Evolutionary conservation across 192 early-diverging fungal species (phyloP).

Genomic region (Backusella tuberculispora): DNA sequence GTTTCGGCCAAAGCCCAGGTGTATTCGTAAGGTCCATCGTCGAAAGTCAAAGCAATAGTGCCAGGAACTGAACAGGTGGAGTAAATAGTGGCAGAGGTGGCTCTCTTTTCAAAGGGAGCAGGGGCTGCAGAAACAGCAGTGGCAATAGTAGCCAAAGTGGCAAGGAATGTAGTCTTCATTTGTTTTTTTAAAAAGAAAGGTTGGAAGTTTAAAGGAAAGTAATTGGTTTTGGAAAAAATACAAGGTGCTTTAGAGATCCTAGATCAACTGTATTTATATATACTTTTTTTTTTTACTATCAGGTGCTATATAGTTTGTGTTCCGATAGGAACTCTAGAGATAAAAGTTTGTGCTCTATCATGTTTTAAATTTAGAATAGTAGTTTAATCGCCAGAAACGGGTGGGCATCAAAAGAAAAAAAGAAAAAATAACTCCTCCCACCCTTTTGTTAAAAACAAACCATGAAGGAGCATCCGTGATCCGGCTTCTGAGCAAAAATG

Average conservation of each 20-base stretch:
- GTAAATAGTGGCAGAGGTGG: neutral
- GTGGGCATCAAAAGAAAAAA: neutral
- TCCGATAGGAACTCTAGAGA: slow-evolving; percentile 3
- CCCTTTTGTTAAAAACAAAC: neutral
- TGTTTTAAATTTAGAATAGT: slow-evolving; percentile 7
- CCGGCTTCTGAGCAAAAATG: neutral
- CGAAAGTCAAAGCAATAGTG: slow-evolving; percentile 64
- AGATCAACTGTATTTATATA: neutral
- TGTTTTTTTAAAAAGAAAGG: neutral
- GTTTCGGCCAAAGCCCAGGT: slow-evolving; percentile 29
- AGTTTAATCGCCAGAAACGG: neutral
- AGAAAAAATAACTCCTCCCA: neutral
- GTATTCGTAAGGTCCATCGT: slow-evolving; percentile 50
- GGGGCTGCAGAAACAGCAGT: slow-evolving; percentile 21
- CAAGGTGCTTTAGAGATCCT: neutral
- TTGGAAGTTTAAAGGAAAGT: slow-evolving; percentile 14
- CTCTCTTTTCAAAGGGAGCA: slow-evolving; percentile 19
- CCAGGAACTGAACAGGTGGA: slow-evolving; percentile 25
- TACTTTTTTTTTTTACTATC: neutral
- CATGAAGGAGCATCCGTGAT: neutral
- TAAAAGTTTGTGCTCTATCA: neutral
- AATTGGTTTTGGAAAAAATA: slow-evolving; percentile 11
- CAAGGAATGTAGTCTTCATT: slow-evolving; percentile 12
- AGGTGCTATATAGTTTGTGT: slow-evolving; percentile 4
- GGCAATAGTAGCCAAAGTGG: slow-evolving; percentile 23